These are phyloP conservation scores for Phlebiopsis flavidoalba DNA, from an alignment of 768 basidiomycete genomes.

Conservation along the genomic window DNA sequence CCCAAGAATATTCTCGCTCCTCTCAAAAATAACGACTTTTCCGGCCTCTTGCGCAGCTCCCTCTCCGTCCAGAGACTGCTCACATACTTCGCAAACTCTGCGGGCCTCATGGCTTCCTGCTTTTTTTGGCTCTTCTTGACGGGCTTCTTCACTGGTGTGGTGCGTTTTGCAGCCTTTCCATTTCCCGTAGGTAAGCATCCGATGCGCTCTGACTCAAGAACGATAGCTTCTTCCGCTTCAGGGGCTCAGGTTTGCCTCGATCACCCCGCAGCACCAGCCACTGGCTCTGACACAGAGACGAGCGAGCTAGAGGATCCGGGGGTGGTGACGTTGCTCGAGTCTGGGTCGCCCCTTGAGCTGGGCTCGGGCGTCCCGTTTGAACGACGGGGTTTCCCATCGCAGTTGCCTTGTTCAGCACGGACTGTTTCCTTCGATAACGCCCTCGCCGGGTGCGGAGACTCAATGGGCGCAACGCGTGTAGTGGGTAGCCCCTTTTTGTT, in stretches of 20 bases:
- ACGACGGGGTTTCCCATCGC: background rate
- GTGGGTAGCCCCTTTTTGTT: background rate
- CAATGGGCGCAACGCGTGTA: background rate
- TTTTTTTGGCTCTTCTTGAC: slow-evolving; percentile 31
- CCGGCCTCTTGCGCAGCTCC: background rate
- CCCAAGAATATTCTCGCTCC: slow-evolving; percentile 55
- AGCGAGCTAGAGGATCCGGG: background rate
- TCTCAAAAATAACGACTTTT: slow-evolving; percentile 32
- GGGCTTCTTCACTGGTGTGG: background rate
- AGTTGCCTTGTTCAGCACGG: background rate
- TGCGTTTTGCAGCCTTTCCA: background rate
- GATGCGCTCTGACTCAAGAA: background rate
- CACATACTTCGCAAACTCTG: slow-evolving; percentile 45
- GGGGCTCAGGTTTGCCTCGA: background rate
- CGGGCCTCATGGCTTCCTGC: slow-evolving; percentile 39
- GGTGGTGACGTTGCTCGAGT: slow-evolving; percentile 2
- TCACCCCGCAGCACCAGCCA: too few relatives aligned
- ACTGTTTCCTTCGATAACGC: background rate
- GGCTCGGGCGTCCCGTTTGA: background rate
- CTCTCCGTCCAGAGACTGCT: slow-evolving; percentile 30
- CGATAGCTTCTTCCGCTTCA: background rate
- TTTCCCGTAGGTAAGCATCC: background rate
- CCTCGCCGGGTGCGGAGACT: background rate
- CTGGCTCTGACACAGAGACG: background rate
- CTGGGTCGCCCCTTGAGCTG: background rate